These are phyloP conservation scores for Glonium stellatum DNA, from an alignment of 495 filamentous ascomycete genomes.

Conservation along the genomic window DNA sequence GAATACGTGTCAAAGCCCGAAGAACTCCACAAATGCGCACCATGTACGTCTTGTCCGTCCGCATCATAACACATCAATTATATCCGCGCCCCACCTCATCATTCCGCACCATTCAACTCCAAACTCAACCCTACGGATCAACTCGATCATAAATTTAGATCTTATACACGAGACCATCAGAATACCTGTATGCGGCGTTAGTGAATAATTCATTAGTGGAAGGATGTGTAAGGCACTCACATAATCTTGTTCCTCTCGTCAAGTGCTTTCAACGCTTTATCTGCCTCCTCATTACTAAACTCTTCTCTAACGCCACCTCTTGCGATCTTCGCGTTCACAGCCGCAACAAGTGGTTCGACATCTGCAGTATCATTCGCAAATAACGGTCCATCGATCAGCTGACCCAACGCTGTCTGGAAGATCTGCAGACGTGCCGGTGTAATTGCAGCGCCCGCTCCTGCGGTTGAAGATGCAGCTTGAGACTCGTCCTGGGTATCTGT, in stretches of 20 bases:
- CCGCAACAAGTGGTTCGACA: slow-evolving; percentile 64
- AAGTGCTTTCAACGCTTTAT: slow-evolving; percentile 70
- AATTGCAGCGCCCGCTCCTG: slow-evolving; percentile 39
- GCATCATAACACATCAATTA: too few species aligned
- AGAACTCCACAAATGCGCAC: too few species aligned
- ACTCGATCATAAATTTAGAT: neutral
- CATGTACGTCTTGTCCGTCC: too few species aligned
- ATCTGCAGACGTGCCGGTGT: slow-evolving; percentile 55
- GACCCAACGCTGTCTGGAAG: slow-evolving; percentile 75
- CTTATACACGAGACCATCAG: neutral
- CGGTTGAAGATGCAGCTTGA: slow-evolving; percentile 25
- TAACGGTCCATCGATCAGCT: slow-evolving; percentile 66
- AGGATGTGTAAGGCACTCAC: slow-evolving; percentile 38
- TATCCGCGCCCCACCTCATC: too few species aligned
- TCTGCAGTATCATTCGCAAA: slow-evolving; percentile 77
- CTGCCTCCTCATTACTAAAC: slow-evolving; percentile 68
- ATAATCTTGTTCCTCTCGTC: slow-evolving; percentile 82
- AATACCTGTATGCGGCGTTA: neutral
- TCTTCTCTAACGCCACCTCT: slow-evolving; percentile 35
- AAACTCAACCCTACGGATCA: neutral
- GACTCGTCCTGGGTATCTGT: slow-evolving; percentile 47
- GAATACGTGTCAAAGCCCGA: too few species aligned
- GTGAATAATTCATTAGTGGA: neutral
- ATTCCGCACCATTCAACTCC: too few species aligned
- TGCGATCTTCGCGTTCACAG: slow-evolving; percentile 67